Base-by-base conservation (phyloP, 192 early-diverging fungal species). In the Coemansia sp. region DNA sequence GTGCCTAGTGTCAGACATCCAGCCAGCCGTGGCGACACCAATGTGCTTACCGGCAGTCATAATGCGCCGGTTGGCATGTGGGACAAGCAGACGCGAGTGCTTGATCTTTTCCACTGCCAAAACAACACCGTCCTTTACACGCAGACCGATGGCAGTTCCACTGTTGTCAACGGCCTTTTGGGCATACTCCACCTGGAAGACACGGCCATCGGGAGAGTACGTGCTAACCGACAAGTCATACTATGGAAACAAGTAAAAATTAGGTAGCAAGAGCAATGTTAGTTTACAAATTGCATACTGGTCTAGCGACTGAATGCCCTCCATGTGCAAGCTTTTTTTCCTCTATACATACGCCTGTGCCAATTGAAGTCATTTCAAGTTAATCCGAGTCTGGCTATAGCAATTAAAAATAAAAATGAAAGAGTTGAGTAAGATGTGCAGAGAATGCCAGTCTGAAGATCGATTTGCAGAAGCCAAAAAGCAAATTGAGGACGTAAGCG, bases 151-250 rank as follows among this genome's bases (percentile, higher is more conserved):
- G 29, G 93, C 91, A 22, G 97, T 99, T 44, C 97, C 97, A 82
- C 95, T 95, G 88, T 98, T 98, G 72, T 99, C 97, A 12, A 98
- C 97, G 43, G 98, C 97, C 81, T 98, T 98, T 68, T 88, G 80
- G 39, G 98, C 98, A 76, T 99, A 99, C 87, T 99, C 98, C 43
- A 98, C 93, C 86, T 99, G 98, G 87, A 98, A 99, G 69, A 99
- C 92, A 64, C 97, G 91, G 64, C 98, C 98, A 84, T 99, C 98
- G 38, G 97, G 97, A 39, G 98, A 98, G 80, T 99, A 99, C 36
- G 98, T 99, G 74, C 95, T 96, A 41, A 96, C 92, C 34, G 95
- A 97, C 60, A 98, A 87, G 85, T 99, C 98, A 76, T 99, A 99
- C 92, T 94, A 86, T 66, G 70, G 16, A 64, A 16, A 52, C 2